Conservation (phyloP, 805 yeast genomes). For the Kluyveromyces dobzhanskii region DNA sequence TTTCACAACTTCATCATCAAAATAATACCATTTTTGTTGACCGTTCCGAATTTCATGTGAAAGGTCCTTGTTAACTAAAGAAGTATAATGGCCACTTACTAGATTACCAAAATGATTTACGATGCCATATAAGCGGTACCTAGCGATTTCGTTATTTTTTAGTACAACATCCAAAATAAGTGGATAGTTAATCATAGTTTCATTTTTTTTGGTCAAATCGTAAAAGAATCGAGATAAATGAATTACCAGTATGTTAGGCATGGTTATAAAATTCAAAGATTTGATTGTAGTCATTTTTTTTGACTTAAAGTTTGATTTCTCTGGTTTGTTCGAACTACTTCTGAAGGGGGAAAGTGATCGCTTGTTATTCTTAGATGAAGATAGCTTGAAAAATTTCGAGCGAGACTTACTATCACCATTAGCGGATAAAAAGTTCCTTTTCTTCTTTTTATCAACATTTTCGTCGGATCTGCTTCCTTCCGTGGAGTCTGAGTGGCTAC, state of each 20-base stretch:
- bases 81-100: constrained; percentile 70
- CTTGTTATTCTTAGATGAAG: constrained; percentile 19
- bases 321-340: constrained; percentile 23
- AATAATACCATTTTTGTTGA: constrained; percentile 56
- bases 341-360: constrained; percentile 28
- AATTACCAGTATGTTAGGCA: constrained; percentile 73
- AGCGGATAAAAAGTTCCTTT: constrained; percentile 1
- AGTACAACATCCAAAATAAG: constrained; percentile 41
- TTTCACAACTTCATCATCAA: constrained; percentile 61
- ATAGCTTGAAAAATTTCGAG: constrained; percentile 15
- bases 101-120: constrained; percentile 66
- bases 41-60: constrained; percentile 27
- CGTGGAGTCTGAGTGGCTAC: constrained; percentile 8
- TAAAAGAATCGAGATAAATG: constrained; percentile 74
- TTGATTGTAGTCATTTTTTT: constrained; percentile 45
- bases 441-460: constrained; percentile 5
- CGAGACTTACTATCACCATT: constrained; percentile 6
- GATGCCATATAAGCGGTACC: constrained; percentile 51
- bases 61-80: constrained; percentile 45
- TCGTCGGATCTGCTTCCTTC: constrained; percentile 5
- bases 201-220: constrained; percentile 45
- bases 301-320: constrained; percentile 8
- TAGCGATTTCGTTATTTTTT: constrained; percentile 27
- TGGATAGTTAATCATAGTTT: constrained; percentile 48
- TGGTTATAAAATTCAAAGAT: constrained; percentile 60